Conservation (phyloP, 805 yeast species). For the Torulaspora indica region DNA sequence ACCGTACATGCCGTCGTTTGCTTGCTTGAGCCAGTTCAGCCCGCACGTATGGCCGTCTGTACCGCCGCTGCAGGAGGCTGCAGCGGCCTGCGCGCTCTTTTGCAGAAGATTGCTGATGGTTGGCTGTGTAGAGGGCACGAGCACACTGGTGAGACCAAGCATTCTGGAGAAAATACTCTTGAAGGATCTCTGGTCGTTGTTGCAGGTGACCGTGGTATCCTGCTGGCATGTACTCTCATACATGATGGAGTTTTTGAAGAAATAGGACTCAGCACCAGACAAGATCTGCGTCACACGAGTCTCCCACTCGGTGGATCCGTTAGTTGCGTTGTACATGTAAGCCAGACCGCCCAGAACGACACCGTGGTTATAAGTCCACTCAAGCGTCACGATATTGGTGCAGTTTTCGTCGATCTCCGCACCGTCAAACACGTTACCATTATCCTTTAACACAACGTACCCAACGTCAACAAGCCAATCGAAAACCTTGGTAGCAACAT, state of each 20-base stretch:
- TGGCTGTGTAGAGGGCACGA: constrained; percentile 48
- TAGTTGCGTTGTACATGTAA: constrained; percentile 59
- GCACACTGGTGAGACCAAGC: constrained; percentile 51
- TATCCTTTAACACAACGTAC: constrained; percentile 48
- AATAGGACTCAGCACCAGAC: constrained; percentile 45
- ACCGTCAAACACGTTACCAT: constrained; percentile 68
- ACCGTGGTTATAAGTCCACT: constrained; percentile 73
- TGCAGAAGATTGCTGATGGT: constrained; percentile 41
- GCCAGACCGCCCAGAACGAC: constrained; percentile 64
- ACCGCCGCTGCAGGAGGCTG: constrained; percentile 69
- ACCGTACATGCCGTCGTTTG: constrained; percentile 65
- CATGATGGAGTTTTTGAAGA: constrained; percentile 49
- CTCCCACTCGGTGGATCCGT: constrained; percentile 46
- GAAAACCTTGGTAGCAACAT: constrained; percentile 51
- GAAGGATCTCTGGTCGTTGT: constrained; percentile 73
- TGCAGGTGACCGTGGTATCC: constrained; percentile 42
- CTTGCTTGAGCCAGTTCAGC: constrained; percentile 51
- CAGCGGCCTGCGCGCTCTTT: constrained; percentile 62
- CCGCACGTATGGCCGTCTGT: constrained; percentile 75
- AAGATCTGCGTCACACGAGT: constrained; percentile 44
- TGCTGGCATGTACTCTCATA: constrained; percentile 59
- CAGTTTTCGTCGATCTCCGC: constrained; percentile 57
- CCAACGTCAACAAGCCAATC: constrained; percentile 53
- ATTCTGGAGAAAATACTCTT: constrained; percentile 63
- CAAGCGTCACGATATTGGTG: constrained; percentile 45